A percentile compares a stretch with the other conserved stretches of the same genome.
Evolutionary conservation across 2,329 filamentous ascomycete species (phyloP).

Genomic region (Ceratocystis huliohia): DNA sequence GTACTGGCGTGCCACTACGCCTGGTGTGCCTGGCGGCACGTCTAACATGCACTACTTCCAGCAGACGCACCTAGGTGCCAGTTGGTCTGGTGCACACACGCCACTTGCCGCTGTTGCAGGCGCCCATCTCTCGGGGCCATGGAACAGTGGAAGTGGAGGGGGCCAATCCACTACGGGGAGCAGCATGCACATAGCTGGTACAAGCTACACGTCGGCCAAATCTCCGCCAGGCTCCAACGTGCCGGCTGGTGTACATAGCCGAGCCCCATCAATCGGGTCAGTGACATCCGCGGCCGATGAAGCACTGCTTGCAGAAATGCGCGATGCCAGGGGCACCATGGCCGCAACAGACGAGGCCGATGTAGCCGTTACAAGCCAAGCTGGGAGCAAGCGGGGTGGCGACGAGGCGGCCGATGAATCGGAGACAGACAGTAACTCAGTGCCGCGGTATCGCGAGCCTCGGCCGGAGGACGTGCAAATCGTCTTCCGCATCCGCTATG

Average conservation of each 20-base stretch:
- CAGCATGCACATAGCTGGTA: neutral
- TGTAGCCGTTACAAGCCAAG: conserved; percentile 20
- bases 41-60: conserved; percentile 67
- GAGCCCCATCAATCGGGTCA: conserved; percentile 15
- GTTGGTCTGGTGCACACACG: conserved; percentile 63
- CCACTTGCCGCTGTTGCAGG: conserved; percentile 69
- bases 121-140: conserved; percentile 33
- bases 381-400: conserved; percentile 22
- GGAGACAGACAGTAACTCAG: conserved; percentile 20
- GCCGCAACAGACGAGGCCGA: conserved; percentile 26
- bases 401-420: conserved; percentile 22
- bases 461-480: conserved; percentile 81
- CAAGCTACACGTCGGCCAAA: conserved; percentile 9
- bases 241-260: conserved; percentile 1
- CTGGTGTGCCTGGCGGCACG: conserved; percentile 56
- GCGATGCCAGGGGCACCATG: conserved; percentile 23
- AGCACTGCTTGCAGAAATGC: conserved; percentile 26
- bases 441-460: conserved; percentile 52
- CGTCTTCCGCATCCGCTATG: conserved; percentile 80
- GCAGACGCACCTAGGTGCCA: conserved; percentile 59
- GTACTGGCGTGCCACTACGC: conserved; percentile 30
- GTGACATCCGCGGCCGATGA: conserved; percentile 31
- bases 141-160: conserved; percentile 6
- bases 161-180: neutral
- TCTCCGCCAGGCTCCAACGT: neutral